Evolutionary conservation across 2,329 filamentous ascomycete genomes (phyloP).

Genomic region (Hortaea sp.): DNA sequence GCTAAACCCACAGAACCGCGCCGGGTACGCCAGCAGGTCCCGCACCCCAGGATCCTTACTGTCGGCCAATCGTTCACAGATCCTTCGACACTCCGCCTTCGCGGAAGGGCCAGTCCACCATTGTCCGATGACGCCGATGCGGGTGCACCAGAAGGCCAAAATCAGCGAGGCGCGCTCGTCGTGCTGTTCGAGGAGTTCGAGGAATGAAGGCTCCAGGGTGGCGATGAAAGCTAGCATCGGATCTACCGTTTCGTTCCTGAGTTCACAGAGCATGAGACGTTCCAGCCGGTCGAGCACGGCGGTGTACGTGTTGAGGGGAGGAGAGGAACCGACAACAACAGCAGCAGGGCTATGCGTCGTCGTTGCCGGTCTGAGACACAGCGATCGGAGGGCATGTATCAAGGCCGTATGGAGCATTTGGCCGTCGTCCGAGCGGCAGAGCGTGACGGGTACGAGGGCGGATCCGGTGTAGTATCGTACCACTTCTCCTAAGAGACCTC

Average conservation of each 20-base stretch:
- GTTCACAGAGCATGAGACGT: not conserved
- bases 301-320: not conserved
- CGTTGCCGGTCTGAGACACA: not conserved
- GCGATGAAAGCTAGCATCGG: conserved; percentile 2
- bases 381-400: not conserved
- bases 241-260: conserved; percentile 2
- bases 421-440: not conserved
- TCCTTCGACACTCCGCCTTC: conserved; percentile 1
- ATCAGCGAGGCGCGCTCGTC: conserved; percentile 4
- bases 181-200: conserved; percentile 1
- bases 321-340: not conserved
- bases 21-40: not conserved
- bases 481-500: not conserved
- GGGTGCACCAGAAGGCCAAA: conserved; percentile 3
- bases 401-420: not conserved
- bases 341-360: not conserved
- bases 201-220: conserved; percentile 2
- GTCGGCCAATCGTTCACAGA: conserved; percentile 1
- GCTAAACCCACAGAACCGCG: conserved; percentile 1
- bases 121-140: conserved; percentile 2
- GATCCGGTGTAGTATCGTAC: not conserved
- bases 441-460: not conserved
- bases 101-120: conserved; percentile 5
- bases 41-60: not conserved
- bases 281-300: conserved; percentile 2